Percentiles rank a stretch among this genome's conserved stretches.
These are phyloP conservation scores for Kwoniella shivajii DNA, from an alignment of 1,284 basidiomycete species.

Conservation along the genomic window DNA sequence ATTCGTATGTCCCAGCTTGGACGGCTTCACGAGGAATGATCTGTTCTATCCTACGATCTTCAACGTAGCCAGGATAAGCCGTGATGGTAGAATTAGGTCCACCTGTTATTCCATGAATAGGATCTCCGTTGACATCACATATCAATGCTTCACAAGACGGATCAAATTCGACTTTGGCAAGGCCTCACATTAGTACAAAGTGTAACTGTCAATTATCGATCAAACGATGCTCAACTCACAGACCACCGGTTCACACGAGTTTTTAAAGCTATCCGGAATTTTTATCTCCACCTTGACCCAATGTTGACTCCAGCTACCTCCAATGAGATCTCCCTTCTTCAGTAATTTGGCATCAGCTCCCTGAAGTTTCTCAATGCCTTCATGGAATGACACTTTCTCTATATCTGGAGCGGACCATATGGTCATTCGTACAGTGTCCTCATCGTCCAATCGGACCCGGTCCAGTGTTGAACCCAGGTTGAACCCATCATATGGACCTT, in stretches of 20 bases:
- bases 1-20: background rate
- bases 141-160: constrained; percentile 90
- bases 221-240: constrained; percentile 54
- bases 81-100: constrained; percentile 52
- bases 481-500: constrained; percentile 68
- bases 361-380: constrained; percentile 58
- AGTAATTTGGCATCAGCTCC: background rate
- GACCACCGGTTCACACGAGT: constrained; percentile 78
- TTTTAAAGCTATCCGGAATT: constrained; percentile 60
- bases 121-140: constrained; percentile 70
- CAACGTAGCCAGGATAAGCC: constrained; percentile 75
- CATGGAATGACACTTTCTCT: constrained; percentile 74
- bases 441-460: constrained; percentile 64
- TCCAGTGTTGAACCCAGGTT: constrained; percentile 76
- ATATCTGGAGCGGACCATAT: constrained; percentile 80
- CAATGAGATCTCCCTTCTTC: constrained; percentile 7
- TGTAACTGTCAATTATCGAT: background rate
- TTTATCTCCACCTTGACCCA: constrained; percentile 81
- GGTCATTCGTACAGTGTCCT: constrained; percentile 68
- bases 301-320: constrained; percentile 67
- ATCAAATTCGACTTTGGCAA: constrained; percentile 81
- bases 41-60: constrained; percentile 70
- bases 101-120: constrained; percentile 65
- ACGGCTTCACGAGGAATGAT: constrained; percentile 10
- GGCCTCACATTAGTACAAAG: background rate